Evolutionary conservation across 2,329 filamentous ascomycete species (phyloP), one percentile per base, ranked within the genome.

Genomic region (Aspergillus aculeatinus): DNA sequence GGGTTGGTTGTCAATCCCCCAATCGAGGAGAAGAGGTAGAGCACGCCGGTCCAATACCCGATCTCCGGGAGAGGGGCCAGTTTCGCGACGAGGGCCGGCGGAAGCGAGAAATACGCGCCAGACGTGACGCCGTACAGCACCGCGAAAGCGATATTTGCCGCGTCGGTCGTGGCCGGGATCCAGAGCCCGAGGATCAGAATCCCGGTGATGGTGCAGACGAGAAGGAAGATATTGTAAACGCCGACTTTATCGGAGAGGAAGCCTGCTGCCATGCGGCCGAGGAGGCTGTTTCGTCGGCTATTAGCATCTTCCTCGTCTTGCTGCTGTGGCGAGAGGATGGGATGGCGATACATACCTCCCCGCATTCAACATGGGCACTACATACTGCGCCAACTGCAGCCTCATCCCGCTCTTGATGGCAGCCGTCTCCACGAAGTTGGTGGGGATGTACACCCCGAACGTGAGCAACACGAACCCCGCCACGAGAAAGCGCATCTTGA

Each of bases 361-460:
- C 5, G 53, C 58, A 31, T 60, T 60, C n/a, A 60, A 14, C 2
- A 60, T 57, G 1, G 58, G 19, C 2, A 60, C 21, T 23, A 52
- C 9, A 33, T 60, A 60, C 2, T 33, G 35, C 35, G 53, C 58
- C 35, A 60, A 3, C 5, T n/a, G 12, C 4, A 14, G 10, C 10
- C 48, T 49, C 53, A 60, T 60, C n/a, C 58, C 58, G n/a, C 47
- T 25, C 9, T 23, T 5, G 6, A 52, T 42, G 2, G 58, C 58
- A 25, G 55, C 27, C 3, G 44, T 42, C 29, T 57, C 49, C 19
- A 60, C 10, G 27, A 27, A 60, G 19, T 68, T 63, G n/a, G 59
- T 58, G 2, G 62, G 51, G 27, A 66, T 59, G 14, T 67, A 64
- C 2, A 67, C 60, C 25, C 58, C 58, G 21, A 50, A 60, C 9